Evolutionary conservation across 352 stramenopile species (phyloP).

Genomic region (Globisporangium orthogonon): DNA sequence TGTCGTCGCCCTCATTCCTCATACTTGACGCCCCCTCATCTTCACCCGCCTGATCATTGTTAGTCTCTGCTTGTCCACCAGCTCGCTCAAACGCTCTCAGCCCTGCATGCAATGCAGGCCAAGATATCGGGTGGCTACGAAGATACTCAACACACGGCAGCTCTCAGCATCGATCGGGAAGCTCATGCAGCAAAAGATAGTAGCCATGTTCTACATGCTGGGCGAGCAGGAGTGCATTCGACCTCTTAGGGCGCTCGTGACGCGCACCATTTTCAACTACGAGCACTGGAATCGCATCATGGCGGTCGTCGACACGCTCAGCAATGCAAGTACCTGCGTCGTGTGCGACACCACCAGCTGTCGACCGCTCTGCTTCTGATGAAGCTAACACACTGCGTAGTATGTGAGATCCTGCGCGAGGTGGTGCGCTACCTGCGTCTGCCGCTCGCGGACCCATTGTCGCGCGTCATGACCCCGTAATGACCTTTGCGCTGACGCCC

Average conservation of each 20-base stretch:
- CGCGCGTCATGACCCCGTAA: slow-evolving; percentile 39
- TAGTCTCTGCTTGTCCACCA: background rate
- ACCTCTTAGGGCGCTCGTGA: slow-evolving; percentile 61
- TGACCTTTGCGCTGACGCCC: slow-evolving; percentile 39
- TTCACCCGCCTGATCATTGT: background rate
- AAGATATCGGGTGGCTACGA: slow-evolving; percentile 61
- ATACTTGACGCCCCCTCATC: background rate
- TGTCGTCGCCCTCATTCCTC: no score
- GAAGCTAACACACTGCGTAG: background rate
- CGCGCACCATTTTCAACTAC: slow-evolving; percentile 58
- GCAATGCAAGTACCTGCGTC: slow-evolving; percentile 47
- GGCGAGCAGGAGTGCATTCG: slow-evolving; percentile 71
- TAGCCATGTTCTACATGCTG: slow-evolving; percentile 66
- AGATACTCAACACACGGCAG: slow-evolving; percentile 68
- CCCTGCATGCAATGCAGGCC: slow-evolving; percentile 47
- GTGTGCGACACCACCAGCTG: slow-evolving; percentile 25
- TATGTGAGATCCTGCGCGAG: slow-evolving; percentile 42
- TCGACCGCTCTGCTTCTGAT: background rate
- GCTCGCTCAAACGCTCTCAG: background rate
- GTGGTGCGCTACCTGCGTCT: slow-evolving; percentile 69
- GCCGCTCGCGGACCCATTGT: slow-evolving; percentile 53
- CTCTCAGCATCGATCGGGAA: slow-evolving; percentile 55
- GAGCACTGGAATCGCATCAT: slow-evolving; percentile 74
- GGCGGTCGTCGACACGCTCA: slow-evolving; percentile 68
- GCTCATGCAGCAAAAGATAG: slow-evolving; percentile 76